Percentiles rank a stretch among this genome's conserved stretches.
Evolutionary conservation across 805 yeast species (phyloP).

Genomic region (Sugiyamaella smithiae): DNA sequence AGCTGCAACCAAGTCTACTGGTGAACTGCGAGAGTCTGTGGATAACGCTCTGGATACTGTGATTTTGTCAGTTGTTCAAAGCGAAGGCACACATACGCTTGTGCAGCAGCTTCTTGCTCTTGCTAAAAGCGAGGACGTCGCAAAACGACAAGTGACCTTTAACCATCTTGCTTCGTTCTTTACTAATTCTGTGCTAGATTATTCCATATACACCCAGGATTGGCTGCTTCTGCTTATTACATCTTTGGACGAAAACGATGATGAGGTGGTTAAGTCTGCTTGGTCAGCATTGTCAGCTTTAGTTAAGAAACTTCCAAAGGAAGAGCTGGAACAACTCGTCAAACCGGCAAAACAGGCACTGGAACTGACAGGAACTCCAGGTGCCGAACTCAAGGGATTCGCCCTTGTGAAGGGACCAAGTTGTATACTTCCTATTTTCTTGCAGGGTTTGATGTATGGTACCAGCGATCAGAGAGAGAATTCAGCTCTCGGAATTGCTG

Average conservation of each 20-base stretch:
- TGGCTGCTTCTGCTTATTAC: constrained; percentile 67
- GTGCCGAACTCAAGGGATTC: constrained; percentile 72
- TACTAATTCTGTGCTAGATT: constrained; percentile 57
- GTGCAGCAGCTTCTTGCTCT: constrained; percentile 75
- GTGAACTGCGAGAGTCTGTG: constrained; percentile 24
- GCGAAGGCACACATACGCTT: constrained; percentile 78
- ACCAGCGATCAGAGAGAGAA: constrained; percentile 74
- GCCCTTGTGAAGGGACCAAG: constrained; percentile 72
- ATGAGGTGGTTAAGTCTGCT: constrained; percentile 59
- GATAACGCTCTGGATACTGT: constrained; percentile 63
- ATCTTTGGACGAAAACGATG: constrained; percentile 68
- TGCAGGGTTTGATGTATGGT: constrained; percentile 96
- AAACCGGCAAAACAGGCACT: constrained; percentile 78
- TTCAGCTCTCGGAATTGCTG: constrained; percentile 87
- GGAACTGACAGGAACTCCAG: constrained; percentile 58
- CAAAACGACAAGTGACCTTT: constrained; percentile 45
- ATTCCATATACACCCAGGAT: constrained; percentile 69
- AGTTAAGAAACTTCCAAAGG: constrained; percentile 71
- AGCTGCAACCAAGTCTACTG: constrained; percentile 42
- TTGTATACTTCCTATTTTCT: constrained; percentile 83
- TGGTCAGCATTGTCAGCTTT: constrained; percentile 63
- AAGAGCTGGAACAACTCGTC: constrained; percentile 70
- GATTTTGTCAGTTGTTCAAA: constrained; percentile 68
- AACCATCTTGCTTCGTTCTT: constrained; percentile 67
- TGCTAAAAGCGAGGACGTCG: constrained; percentile 70